phyloP scores from a whole-genome alignment of 805 yeast genomes.

The Candida schatavii region DNA sequence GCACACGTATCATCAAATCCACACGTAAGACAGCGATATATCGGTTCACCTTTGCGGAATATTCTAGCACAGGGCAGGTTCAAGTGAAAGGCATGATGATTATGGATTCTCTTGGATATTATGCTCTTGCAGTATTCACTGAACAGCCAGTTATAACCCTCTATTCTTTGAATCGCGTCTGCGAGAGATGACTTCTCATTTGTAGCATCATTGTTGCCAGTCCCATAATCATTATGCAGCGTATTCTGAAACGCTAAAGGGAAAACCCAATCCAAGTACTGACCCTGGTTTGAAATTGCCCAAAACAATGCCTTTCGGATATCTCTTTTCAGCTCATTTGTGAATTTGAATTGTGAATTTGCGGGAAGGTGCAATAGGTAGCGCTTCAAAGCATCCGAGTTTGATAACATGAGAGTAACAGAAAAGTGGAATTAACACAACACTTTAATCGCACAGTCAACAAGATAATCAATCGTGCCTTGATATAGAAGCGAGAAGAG shows the following conservation, averaged over 20 bases:
- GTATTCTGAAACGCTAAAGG: slow-evolving; percentile 20
- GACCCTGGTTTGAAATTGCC: slow-evolving; percentile 31
- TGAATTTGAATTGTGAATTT: slow-evolving; percentile 24
- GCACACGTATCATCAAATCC: slow-evolving; percentile 84
- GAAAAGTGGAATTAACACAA: no score
- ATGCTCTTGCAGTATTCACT: slow-evolving; percentile 23
- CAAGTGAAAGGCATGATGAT: slow-evolving; percentile 46
- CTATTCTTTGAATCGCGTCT: slow-evolving; percentile 14
- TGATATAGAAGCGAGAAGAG: no score
- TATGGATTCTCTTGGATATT: slow-evolving; percentile 17
- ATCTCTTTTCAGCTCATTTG: slow-evolving; percentile 19
- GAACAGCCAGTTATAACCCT: slow-evolving; percentile 33
- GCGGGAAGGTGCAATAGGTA: slow-evolving; percentile 34
- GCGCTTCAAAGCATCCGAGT: slow-evolving; percentile 18
- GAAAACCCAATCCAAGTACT: slow-evolving; percentile 33
- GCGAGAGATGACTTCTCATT: not conserved
- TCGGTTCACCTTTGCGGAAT: slow-evolving; percentile 76
- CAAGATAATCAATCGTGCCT: no score
- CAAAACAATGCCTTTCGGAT: slow-evolving; percentile 31
- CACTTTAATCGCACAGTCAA: no score
- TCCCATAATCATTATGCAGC: not conserved
- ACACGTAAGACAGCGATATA: slow-evolving; percentile 72
- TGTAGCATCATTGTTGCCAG: not conserved
- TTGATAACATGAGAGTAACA: slow-evolving; percentile 5
- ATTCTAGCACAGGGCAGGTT: slow-evolving; percentile 72